Base-by-base conservation (phyloP, 192 early-diverging fungal species). In the Linnemannia zychae region DNA sequence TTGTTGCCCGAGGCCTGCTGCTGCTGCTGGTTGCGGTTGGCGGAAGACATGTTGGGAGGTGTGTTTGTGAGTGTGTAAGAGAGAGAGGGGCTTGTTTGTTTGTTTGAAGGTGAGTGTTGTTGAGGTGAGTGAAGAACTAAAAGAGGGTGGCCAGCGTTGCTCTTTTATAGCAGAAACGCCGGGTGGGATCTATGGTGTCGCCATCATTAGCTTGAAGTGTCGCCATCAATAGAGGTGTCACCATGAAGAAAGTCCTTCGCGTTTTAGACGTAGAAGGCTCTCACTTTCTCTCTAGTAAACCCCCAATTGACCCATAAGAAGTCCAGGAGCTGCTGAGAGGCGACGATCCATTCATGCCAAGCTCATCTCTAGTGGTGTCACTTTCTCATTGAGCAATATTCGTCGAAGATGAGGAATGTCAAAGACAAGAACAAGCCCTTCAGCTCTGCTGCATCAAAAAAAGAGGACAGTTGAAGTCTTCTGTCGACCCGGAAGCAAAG, bases 1-100 rank as follows among this genome's bases (percentile, higher is more conserved):
- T 73, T 73, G 31, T 73, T 16, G 50, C 72, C 72, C 44, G 0
- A 28, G 69, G 46, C 37, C 12, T 40, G 31, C 65, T 66, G 67
- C 46, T 71, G 69, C 20, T 71, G 36, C 69, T 71, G 69, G 40
- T 46, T 38, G n/a, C 13, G 37, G 38, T 38, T 28, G 40, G 22
- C 24, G 22, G 17, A 12, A 16, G 37, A 28, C 69, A 71, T 71
- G 69, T 71, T 71, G 24, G n/a, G 40, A 44, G 3, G 40, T 44
- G 40, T 22, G 18, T 31, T 46, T 38, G 46, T 71, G 69, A 7
- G 3, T 70, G 68, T 36, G 46, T 71, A n/a, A 7, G 7, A 20
- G 31, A 44, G 40, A 44, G 67, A 24, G n/a, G n/a, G n/a, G n/a
- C n/a, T n/a, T n/a, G n/a, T n/a, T n/a, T 44, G 40, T 16, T 20